Conservation (phyloP, 2,329 filamentous ascomycete genomes). For the Colletotrichum sansevieriae region DNA sequence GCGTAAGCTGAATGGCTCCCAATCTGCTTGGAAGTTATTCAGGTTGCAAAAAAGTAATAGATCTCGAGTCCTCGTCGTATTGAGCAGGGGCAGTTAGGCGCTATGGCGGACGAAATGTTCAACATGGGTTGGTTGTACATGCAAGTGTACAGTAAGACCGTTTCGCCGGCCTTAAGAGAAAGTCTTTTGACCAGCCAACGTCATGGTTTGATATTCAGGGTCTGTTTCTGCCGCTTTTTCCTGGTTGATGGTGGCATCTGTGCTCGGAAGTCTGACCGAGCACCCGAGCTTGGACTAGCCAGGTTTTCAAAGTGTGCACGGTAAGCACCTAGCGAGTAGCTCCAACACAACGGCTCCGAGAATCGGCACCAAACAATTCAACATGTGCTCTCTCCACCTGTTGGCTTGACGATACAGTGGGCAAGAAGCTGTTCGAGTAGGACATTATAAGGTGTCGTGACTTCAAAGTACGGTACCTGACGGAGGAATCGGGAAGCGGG, state of each 20-base stretch:
- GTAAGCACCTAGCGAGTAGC: background rate
- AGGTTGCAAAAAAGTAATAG: background rate
- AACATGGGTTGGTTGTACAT: conserved; percentile 7
- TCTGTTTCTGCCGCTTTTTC: background rate
- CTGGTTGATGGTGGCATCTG: conserved; percentile 11
- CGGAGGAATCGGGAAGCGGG: no score
- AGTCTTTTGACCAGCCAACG: conserved; percentile 18
- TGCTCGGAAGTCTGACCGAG: conserved; percentile 1
- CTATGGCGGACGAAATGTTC: background rate
- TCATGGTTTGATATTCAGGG: conserved; percentile 4
- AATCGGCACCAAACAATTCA: background rate
- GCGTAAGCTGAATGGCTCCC: background rate
- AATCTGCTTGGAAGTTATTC: no score
- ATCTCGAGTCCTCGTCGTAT: conserved; percentile 10
- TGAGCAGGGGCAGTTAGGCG: background rate
- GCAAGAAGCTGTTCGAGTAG: background rate
- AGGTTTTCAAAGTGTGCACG: background rate
- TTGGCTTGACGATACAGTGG: no score
- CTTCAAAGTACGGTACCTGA: background rate
- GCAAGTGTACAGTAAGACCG: conserved; percentile 11
- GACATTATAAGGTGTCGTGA: no score
- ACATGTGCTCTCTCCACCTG: no score
- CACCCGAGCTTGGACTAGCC: background rate
- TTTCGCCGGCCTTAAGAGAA: conserved; percentile 9
- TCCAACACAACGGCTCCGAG: background rate